Base-by-base conservation (phyloP, 108 stramenopile genomes). In the Heterococcus sp. region DNA sequence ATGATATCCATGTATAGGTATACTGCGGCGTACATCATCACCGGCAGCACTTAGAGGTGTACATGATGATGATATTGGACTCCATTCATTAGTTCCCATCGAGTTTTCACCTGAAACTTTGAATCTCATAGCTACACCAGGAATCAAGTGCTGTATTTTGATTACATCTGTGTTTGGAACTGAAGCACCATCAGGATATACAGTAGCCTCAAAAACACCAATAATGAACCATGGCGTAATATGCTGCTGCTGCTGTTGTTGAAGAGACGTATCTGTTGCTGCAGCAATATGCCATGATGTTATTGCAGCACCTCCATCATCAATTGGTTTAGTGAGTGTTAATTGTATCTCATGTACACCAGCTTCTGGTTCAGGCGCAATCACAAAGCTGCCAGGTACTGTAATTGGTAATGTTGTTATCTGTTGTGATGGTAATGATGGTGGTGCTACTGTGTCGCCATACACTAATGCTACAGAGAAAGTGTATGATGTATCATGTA, bases 41-140 rank as follows among this genome's bases (percentile, higher is more conserved):
- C 21, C 29, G 32, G 70, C 33, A 37, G 33, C 5, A 5, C 2
- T n/a, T 35, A 3, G 11, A n/a, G 70, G 70, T 3, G 5, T 31
- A 5, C 11, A 11, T 11, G 32, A 5, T 3, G 28, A 26, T 21
- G 2, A n/a, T 2, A 3, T 71, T 11, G 26, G 29, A 2, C 14
- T 71, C 76, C 46, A 58, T 8, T 58, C 46, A 21, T 21, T 58
- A 21, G 46, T 58, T 8, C 76, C 76, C 29, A 78, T 26, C 14
- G 36, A 27, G 40, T 78, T 78, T 63, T 78, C 69, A 14, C 69
- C 76, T 58, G 69, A 78, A 32, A 67, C 76, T 29, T 35, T 58
- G 71, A 78, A 78, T 36, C 35, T 32, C 35, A 71, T 63, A 1
- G 69, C 31, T 2, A 78, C 76, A 26, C 76, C 76, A 29, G 76